Conservation (phyloP, 768 basidiomycete genomes). For the Tricholomella constricta region DNA sequence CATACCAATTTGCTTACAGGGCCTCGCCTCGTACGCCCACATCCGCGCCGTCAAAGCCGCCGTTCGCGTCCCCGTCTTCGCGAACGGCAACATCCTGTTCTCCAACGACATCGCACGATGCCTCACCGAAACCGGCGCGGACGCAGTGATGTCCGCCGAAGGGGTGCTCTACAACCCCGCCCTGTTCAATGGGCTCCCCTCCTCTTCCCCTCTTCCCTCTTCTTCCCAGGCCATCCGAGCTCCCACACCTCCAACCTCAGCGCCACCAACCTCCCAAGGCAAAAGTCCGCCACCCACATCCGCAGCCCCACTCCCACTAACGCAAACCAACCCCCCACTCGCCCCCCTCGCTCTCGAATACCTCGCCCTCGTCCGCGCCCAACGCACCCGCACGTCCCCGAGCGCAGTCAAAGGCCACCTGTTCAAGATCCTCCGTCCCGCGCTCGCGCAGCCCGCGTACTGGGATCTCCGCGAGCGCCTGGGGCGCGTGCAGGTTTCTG, state of each 20-base stretch:
- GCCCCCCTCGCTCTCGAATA: slow-evolving; percentile 83
- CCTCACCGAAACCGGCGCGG: slow-evolving; percentile 81
- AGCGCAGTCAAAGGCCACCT: slow-evolving; percentile 88
- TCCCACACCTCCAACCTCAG: no score
- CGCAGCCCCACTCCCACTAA: slow-evolving; percentile 6
- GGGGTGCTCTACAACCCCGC: slow-evolving; percentile 93
- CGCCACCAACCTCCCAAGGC: slow-evolving; percentile 2
- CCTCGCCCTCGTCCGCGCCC: slow-evolving; percentile 70
- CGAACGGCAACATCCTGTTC: slow-evolving; percentile 94
- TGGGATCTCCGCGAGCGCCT: slow-evolving; percentile 73
- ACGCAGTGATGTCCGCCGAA: slow-evolving; percentile 95
- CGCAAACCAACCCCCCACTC: slow-evolving; percentile 51
- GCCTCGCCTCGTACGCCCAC: slow-evolving; percentile 86
- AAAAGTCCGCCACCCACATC: neutral
- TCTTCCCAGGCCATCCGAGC: neutral
- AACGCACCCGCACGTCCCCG: slow-evolving; percentile 62
- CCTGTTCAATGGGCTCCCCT: slow-evolving; percentile 57
- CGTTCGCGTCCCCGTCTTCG: slow-evolving; percentile 91
- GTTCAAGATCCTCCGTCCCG: slow-evolving; percentile 89
- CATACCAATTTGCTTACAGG: slow-evolving; percentile 47
- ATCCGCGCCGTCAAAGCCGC: slow-evolving; percentile 90
- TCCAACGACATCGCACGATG: slow-evolving; percentile 81
- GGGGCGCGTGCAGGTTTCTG: slow-evolving; percentile 45
- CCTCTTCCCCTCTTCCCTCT: slow-evolving; percentile 5
- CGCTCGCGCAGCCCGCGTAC: slow-evolving; percentile 52